These are phyloP conservation scores for Hibiscus trionum DNA, from an alignment of 345 rosid species.

Conservation along the genomic window DNA sequence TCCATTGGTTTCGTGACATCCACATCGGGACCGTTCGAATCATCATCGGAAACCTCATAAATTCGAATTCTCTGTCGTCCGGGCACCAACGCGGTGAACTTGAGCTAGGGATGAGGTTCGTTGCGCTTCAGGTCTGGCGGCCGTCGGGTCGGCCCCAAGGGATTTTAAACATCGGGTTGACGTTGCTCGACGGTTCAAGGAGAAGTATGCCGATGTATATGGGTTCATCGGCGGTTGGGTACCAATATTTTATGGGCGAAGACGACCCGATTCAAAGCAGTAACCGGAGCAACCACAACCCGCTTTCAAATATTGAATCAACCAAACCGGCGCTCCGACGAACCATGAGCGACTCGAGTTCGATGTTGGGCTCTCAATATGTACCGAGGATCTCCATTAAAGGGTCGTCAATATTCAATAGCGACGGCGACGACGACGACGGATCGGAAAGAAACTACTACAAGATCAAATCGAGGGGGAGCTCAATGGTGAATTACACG, in stretches of 20 bases:
- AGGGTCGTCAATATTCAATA: neutral
- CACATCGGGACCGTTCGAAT: constrained; percentile 75
- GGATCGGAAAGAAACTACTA: neutral
- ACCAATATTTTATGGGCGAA: constrained; percentile 65
- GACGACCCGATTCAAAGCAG: constrained; percentile 31
- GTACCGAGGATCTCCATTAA: neutral
- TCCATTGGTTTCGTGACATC: constrained; percentile 76
- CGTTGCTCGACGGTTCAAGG: constrained; percentile 72
- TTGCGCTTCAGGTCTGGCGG: constrained; percentile 78
- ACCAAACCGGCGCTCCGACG: constrained; percentile 49
- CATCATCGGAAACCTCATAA: constrained; percentile 56
- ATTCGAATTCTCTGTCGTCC: constrained; percentile 14
- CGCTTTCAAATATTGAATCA: neutral
- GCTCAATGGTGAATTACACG: constrained; percentile 19
- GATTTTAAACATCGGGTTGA: constrained; percentile 69
- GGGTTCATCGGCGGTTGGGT: constrained; percentile 73
- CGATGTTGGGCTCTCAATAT: constrained; percentile 34
- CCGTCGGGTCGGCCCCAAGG: constrained; percentile 87
- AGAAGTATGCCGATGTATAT: constrained; percentile 83
- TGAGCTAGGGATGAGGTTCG: constrained; percentile 64
- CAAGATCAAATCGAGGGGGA: neutral
- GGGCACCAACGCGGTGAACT: constrained; percentile 17
- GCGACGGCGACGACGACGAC: neutral
- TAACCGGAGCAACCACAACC: constrained; percentile 11
- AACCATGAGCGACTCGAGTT: constrained; percentile 68